Evolutionary conservation across 2,329 filamentous ascomycete genomes (phyloP).

Genomic region (Colletotrichum sp.): DNA sequence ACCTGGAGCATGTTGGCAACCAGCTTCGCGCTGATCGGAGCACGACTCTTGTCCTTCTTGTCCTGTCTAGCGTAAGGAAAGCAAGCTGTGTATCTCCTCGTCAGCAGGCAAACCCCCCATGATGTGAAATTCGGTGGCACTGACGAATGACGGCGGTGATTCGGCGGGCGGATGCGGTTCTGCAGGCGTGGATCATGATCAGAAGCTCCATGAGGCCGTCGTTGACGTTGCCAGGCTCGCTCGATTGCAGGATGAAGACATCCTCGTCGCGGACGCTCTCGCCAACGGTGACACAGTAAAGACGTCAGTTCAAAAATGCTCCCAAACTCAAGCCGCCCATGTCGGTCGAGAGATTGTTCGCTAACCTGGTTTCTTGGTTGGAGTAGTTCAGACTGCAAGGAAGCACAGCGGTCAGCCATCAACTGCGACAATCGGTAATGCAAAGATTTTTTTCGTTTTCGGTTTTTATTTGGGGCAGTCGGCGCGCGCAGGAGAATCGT

Average conservation of each 20-base stretch:
- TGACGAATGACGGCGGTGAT: conserved; percentile 78
- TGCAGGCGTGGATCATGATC: conserved; percentile 91
- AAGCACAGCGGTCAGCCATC: background rate
- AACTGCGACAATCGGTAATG: conserved; percentile 60
- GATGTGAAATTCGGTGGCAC: background rate
- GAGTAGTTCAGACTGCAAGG: conserved; percentile 68
- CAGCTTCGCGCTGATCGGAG: conserved; percentile 86
- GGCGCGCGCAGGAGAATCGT: conserved; percentile 1
- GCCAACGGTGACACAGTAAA: conserved; percentile 76
- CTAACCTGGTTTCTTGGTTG: conserved; percentile 68
- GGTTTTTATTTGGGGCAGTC: conserved; percentile 53
- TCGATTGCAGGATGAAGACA: conserved; percentile 88
- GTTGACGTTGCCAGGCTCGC: conserved; percentile 88
- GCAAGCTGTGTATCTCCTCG: conserved; percentile 59
- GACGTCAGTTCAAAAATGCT: conserved; percentile 11
- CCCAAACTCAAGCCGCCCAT: background rate
- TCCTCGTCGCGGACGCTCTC: conserved; percentile 86
- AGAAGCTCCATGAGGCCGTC: conserved; percentile 92
- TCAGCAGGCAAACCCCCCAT: background rate
- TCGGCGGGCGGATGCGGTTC: conserved; percentile 65
- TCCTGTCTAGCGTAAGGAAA: conserved; percentile 92
- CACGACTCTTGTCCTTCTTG: conserved; percentile 85
- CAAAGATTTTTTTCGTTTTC: background rate
- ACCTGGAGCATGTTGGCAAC: conserved; percentile 94
- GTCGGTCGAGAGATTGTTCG: background rate